These are phyloP conservation scores for Astrephomene gubernaculifera DNA, from an alignment of 139 green algal species.

Conservation along the genomic window DNA sequence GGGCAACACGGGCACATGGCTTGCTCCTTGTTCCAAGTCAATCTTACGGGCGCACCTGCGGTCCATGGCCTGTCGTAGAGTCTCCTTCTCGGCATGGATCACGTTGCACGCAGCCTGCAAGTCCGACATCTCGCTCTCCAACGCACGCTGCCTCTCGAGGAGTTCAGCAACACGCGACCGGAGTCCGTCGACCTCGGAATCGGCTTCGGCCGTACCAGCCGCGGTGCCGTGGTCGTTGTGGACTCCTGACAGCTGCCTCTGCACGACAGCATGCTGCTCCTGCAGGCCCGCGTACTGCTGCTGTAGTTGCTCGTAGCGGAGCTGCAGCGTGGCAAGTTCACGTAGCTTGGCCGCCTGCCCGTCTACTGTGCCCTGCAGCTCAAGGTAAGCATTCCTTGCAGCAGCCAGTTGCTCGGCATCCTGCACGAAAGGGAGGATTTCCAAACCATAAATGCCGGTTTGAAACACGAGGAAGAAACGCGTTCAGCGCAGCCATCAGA, in stretches of 20 bases:
- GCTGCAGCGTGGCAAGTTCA: background rate
- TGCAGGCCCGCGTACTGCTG: constrained; percentile 1
- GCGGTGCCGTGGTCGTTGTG: background rate
- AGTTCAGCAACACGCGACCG: background rate
- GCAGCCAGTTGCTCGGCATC: constrained; percentile 8
- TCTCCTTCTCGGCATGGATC: constrained; percentile 19
- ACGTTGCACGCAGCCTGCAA: constrained; percentile 48
- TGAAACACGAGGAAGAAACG: too few species aligned
- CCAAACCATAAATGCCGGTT: background rate
- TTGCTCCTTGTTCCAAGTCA: too few species aligned
- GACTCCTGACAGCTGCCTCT: constrained; percentile 39
- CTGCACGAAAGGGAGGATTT: background rate
- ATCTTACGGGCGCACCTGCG: too few species aligned
- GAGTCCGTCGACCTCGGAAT: background rate
- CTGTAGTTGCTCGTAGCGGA: background rate
- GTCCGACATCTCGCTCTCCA: constrained; percentile 42
- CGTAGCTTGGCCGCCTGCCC: background rate
- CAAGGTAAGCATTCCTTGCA: background rate
- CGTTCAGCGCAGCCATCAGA: too few species aligned
- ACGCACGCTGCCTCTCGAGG: constrained; percentile 36
- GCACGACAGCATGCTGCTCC: background rate
- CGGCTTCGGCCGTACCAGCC: background rate
- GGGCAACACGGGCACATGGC: too few species aligned
- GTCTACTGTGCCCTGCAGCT: background rate
- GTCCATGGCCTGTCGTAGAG: constrained; percentile 9